Evolutionary conservation across 2,329 filamentous ascomycete genomes (phyloP), one percentile per base, ranked within the genome.

Genomic region (Chrysoporthe puriensis): DNA sequence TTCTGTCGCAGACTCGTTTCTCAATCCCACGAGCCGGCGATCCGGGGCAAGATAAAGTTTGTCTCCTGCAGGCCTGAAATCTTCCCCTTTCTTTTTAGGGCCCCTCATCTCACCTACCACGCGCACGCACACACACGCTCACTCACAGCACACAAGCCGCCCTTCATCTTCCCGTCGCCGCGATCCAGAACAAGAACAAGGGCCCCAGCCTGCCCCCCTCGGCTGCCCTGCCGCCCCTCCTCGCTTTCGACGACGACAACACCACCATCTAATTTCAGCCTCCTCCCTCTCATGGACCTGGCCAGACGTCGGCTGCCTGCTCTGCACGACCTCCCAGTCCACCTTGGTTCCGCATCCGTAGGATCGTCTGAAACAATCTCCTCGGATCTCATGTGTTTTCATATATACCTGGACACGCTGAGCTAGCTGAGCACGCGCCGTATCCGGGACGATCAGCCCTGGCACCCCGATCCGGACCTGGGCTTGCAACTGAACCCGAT

Each of bases 221-320:
- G 36, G 36, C 9, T 5, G 6, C 36, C 36, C 9, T 5, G 6
- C 36, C 36, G 6, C 36, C 36, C 36, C 36, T 9, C 21, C n/a
- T 26, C 21, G 59, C 50, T 50, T 42, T 59, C 42, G 36, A 26
- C 26, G 26, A 26, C 26, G 42, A 18, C 40, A 14, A 42, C 26
- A 43, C 13, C 13, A 58, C 5, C 18, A 40, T 46, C 36, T 56
- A 34, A 46, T 50, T 16, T n/a, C 32, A 58, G 14, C 52, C 4
- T 62, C 54, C 34, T 9, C 61, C 67, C 57, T 66, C 66, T 69
- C 64, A 66, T 60, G 54, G 62, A 62, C 54, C 60, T 63, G 44
- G 67, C 66, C 63, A 68, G 34, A 66, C 66, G 50, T 40, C 26
- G n/a, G 42, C 59, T 63, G 60, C 58, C 44, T 44, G 48, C 59